phyloP scores from a whole-genome alignment of 2,329 filamentous ascomycete genomes.

The Epichloe brachyelytri region DNA sequence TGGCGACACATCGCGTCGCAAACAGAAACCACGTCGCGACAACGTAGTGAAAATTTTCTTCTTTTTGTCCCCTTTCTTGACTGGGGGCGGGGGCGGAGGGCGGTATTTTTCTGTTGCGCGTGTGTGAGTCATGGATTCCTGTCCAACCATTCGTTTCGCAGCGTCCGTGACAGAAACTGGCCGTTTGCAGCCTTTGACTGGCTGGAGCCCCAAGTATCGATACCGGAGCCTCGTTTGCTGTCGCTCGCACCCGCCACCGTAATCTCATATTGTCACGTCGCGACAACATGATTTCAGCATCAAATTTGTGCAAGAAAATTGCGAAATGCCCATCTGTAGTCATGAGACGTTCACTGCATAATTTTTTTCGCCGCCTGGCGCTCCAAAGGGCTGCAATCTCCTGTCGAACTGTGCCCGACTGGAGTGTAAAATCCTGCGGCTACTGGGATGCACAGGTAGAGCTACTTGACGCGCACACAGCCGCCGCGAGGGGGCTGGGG shows the following conservation, averaged over 20 bases:
- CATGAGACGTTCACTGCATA: no score
- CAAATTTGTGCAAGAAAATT: neutral
- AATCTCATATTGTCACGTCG: neutral
- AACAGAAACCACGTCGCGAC: constrained; percentile 6
- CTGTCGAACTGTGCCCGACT: neutral
- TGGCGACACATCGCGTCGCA: constrained; percentile 9
- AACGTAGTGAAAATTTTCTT: constrained; percentile 8
- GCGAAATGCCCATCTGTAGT: neutral
- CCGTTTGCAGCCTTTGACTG: constrained; percentile 21
- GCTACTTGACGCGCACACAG: constrained; percentile 16
- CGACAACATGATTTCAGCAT: neutral
- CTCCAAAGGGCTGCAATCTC: neutral
- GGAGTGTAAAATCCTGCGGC: constrained; percentile 18
- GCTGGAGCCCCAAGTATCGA: constrained; percentile 14
- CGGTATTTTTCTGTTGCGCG: constrained; percentile 3
- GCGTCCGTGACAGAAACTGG: constrained; percentile 15
- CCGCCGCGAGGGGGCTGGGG: constrained; percentile 10
- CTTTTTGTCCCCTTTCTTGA: neutral
- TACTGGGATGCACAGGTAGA: constrained; percentile 16
- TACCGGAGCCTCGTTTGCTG: constrained; percentile 3
- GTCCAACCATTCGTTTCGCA: constrained; percentile 13
- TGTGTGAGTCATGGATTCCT: constrained; percentile 17
- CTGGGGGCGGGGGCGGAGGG: neutral
- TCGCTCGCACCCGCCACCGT: neutral
- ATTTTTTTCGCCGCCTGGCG: neutral